A percentile compares a stretch with the other conserved stretches of the same genome.
These are phyloP conservation scores for Cladosporium cucumerinum DNA, from an alignment of 2,329 filamentous ascomycete genomes.

Conservation along the genomic window DNA sequence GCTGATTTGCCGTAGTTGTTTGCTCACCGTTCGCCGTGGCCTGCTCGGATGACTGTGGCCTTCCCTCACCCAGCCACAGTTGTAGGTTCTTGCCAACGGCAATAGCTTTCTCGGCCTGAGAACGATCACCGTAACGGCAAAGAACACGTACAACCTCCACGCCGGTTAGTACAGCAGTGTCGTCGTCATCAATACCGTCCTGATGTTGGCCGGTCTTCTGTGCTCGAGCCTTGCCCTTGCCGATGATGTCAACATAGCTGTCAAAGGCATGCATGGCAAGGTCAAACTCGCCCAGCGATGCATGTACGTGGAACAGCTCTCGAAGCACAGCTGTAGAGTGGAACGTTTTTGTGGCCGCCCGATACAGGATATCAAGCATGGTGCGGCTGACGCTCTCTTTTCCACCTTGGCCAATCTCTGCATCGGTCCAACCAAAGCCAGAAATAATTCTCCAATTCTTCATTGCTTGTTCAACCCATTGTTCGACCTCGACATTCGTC, in stretches of 20 bases:
- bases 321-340: slow-evolving; percentile 88
- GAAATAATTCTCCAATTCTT: slow-evolving; percentile 82
- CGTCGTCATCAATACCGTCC: slow-evolving; percentile 72
- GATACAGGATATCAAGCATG: slow-evolving; percentile 81
- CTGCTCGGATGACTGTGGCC: slow-evolving; percentile 29
- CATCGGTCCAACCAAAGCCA: slow-evolving; percentile 73
- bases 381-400: slow-evolving; percentile 70
- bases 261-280: slow-evolving; percentile 87
- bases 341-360: slow-evolving; percentile 86
- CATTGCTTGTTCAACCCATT: slow-evolving; percentile 75
- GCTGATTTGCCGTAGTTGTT: slow-evolving; percentile 21
- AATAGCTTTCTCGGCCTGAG: slow-evolving; percentile 75
- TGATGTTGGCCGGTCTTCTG: slow-evolving; percentile 70
- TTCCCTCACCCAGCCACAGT: slow-evolving; percentile 66
- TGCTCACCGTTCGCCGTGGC: slow-evolving; percentile 21
- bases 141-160: slow-evolving; percentile 76
- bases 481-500: slow-evolving; percentile 73
- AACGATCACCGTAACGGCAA: slow-evolving; percentile 72
- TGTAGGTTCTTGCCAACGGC: slow-evolving; percentile 69
- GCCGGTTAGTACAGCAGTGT: slow-evolving; percentile 71
- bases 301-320: slow-evolving; percentile 81
- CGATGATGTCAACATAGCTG: slow-evolving; percentile 85
- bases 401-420: slow-evolving; percentile 77
- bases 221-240: slow-evolving; percentile 77
- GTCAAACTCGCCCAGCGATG: slow-evolving; percentile 86